phyloP scores from a whole-genome alignment of 2,329 filamentous ascomycete species.

The Torrubiella hemipterigena region DNA sequence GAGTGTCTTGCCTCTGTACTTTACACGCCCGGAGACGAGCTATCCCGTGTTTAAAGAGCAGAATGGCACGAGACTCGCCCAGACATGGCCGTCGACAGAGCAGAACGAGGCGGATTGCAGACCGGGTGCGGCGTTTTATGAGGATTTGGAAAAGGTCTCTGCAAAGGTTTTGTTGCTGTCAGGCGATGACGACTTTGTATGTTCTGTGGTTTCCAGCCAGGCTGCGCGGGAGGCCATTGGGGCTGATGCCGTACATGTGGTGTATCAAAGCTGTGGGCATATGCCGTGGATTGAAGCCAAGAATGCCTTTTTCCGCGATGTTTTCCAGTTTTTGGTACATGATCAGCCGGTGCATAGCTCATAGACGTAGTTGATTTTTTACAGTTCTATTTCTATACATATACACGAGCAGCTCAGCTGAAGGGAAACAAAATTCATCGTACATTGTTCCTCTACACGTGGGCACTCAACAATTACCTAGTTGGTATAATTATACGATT shows the following conservation, averaged over 20 bases:
- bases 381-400: no score
- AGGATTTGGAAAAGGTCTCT: not conserved
- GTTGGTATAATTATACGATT: no score
- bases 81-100: not conserved
- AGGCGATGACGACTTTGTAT: slow-evolving; percentile 1
- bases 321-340: not conserved
- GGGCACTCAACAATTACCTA: no score
- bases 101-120: not conserved
- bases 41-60: not conserved
- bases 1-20: not conserved
- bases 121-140: not conserved
- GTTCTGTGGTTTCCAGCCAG: not conserved
- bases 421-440: no score
- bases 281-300: slow-evolving; percentile 4
- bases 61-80: not conserved
- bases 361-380: no score
- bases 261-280: slow-evolving; percentile 2
- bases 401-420: no score
- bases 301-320: not conserved
- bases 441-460: no score
- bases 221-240: slow-evolving; percentile 1
- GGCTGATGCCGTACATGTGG: not conserved
- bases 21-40: not conserved
- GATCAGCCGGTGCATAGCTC: no score
- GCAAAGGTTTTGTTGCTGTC: slow-evolving; percentile 1